Base-by-base conservation (phyloP, 2,329 filamentous ascomycete species). In the Didymella pomorum region DNA sequence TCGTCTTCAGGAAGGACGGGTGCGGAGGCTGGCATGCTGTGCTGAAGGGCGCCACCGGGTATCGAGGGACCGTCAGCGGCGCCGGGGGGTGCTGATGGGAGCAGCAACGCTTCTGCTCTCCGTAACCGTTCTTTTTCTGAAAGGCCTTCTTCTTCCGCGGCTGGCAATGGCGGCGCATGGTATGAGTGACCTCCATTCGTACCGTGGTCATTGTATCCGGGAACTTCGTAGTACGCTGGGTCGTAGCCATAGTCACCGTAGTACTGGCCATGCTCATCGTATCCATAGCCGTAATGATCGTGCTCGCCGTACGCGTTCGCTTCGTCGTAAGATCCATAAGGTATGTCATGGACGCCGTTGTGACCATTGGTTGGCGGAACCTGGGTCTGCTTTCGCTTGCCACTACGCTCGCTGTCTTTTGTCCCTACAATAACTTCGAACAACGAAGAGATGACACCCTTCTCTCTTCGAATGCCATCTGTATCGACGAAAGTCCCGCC, bases 341-440 rank as follows among this genome's bases (percentile, higher is more conserved):
- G 60, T 37, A 71, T 68, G 2, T 73, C 70, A 25, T 73, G 64
- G 12, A 66, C 59, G 23, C 60, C 61, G 29, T 66, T 53, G 12
- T 67, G 60, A 14, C 43, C 53, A 10, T 66, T 61, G 1, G 52
- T 12, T 1, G 54, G 26, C 5, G 60, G 12, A n/a, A 54, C 62
- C n/a, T 65, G 60, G 21, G 65, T 63, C 47, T 74, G 74, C 67
- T 73, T 79, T 45, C 70, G 74, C 67, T 82, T 82, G 56, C 80
- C 82, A 56, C 83, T 82, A 45, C 74, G 60, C 59, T 84, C 85
- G 66, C 88, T 94, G 75, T 99, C 93, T 33, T 85, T 85, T 0
- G 93, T 97, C 1, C 95, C 95, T 20, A 98, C 88, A 1, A 96
- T 82, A 14, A 97, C 86, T 74, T 97, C 93, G 68, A 97, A 94